These are phyloP conservation scores for Sporothrix curviconia DNA, from an alignment of 2,329 filamentous ascomycete species.

Conservation along the genomic window DNA sequence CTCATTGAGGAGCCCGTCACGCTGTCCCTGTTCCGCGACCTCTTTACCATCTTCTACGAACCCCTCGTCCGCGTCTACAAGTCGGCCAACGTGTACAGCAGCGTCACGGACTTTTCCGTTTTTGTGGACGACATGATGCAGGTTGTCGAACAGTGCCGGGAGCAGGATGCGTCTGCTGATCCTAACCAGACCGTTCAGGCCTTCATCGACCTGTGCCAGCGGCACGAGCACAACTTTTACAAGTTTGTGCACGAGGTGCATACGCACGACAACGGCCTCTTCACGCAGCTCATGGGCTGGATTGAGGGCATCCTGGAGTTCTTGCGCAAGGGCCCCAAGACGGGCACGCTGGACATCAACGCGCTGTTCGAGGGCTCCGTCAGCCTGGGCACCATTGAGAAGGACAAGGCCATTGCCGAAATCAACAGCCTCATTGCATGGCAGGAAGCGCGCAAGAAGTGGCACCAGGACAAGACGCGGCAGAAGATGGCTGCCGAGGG, in stretches of 20 bases:
- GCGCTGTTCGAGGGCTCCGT: conserved; percentile 79
- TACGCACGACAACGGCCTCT: conserved; percentile 91
- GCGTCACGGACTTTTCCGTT: conserved; percentile 88
- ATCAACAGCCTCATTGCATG: conserved; percentile 82
- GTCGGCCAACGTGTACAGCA: conserved; percentile 95
- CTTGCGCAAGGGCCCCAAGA: conserved; percentile 75
- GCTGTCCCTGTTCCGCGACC: conserved; percentile 86
- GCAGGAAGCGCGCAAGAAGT: conserved; percentile 94
- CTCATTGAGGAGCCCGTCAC: conserved; percentile 97
- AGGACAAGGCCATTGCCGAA: conserved; percentile 65
- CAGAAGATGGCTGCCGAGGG: conserved; percentile 97
- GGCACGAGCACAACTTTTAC: conserved; percentile 96
- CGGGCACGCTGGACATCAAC: conserved; percentile 89
- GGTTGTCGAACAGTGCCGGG: conserved; percentile 58
- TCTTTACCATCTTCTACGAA: conserved; percentile 99
- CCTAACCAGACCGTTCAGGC: conserved; percentile 97
- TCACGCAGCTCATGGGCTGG: conserved; percentile 95
- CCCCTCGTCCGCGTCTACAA: conserved; percentile 96
- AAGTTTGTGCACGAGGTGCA: conserved; percentile 99
- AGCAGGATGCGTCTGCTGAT: conserved; percentile 81
- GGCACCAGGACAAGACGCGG: conserved; percentile 94
- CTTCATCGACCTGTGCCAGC: conserved; percentile 92
- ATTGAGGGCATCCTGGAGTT: conserved; percentile 94
- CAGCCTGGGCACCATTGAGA: conserved; percentile 61
- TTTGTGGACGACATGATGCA: conserved; percentile 91